phyloP scores from a whole-genome alignment of 73 alveolate genomes.

The Breviolum minutum region DNA sequence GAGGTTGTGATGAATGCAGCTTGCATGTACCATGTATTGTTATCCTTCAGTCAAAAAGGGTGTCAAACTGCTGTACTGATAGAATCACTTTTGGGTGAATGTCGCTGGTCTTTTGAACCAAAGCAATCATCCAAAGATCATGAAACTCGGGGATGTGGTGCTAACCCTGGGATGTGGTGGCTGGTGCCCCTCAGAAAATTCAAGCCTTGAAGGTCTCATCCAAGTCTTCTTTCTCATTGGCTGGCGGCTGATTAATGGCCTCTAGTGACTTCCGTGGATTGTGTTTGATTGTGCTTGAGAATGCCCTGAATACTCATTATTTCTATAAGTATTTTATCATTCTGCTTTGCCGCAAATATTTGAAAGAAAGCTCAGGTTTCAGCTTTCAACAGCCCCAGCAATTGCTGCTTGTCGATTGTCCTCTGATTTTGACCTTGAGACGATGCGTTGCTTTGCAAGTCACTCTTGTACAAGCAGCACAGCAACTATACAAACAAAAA shows the following conservation, averaged over 20 bases:
- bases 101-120: not conserved
- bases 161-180: too few relatives aligned
- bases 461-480: not conserved
- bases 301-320: not conserved
- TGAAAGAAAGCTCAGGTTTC: not conserved
- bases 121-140: too few relatives aligned
- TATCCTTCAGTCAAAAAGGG: not conserved
- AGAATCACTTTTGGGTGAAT: not conserved
- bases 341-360: not conserved
- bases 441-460: not conserved
- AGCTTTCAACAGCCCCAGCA: conserved; percentile 24
- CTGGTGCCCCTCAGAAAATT: not conserved
- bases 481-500: too few relatives aligned
- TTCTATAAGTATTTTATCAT: not conserved
- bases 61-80: not conserved
- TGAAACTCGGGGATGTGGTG: not conserved
- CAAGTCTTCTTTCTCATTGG: conserved; percentile 57
- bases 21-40: not conserved
- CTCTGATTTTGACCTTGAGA: conserved; percentile 45
- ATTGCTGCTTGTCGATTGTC: conserved; percentile 64
- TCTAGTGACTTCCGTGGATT: not conserved
- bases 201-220: conserved; percentile 60
- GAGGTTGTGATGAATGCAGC: not conserved
- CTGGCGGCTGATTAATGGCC: conserved; percentile 92
- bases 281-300: not conserved